Base-by-base conservation (phyloP, 345 rosid species). In the Laguncularia racemosa region DNA sequence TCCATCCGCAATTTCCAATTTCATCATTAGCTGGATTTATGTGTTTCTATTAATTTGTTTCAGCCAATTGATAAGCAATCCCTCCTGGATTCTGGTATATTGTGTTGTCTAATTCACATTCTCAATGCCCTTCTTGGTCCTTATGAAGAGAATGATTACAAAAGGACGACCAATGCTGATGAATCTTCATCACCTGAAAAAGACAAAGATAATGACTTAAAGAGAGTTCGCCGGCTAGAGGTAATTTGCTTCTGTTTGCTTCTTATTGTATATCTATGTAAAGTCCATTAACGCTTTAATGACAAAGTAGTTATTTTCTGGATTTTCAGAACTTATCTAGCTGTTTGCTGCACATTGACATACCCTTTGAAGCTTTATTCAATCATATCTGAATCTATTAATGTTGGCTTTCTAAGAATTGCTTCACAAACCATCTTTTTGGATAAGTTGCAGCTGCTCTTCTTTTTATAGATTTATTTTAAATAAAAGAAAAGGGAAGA, bases 21-120 rank as follows among this genome's bases (percentile, higher is more conserved):
- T 20, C 16, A 16, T 46, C 44, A 54, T 60, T 44, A 59, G 5
- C n/a, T 50, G 9, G 18, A 53, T 20, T 60, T 19, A 23, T 45
- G 67, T 46, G 65, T 45, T 59, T 16, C 11, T 52, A 28, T 64
- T 19, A 46, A 43, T 74, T 60, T 14, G 68, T 70, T 77, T 73
- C 95, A 95, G 99, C 89, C 95, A 44, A 76, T 84, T 62, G 99
- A 95, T 73, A 85, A 90, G 72, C 99, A 95, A 58, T 90, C 99
- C 56, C 87, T 95, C 48, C 85, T 95, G 62, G 99, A 95, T 79
- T 95, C 99, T 79, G 99, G 97, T 75, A 90, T 95, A 75, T 81
- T 90, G 20, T 87, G 96, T 69, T 95, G 99, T 76, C 91, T 95
- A 66, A 80, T 95, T 80, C 96, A 82, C 26, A 61, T 88, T 68